Conservation (phyloP, 495 filamentous ascomycete genomes). For the Penicillium crystallinum region DNA sequence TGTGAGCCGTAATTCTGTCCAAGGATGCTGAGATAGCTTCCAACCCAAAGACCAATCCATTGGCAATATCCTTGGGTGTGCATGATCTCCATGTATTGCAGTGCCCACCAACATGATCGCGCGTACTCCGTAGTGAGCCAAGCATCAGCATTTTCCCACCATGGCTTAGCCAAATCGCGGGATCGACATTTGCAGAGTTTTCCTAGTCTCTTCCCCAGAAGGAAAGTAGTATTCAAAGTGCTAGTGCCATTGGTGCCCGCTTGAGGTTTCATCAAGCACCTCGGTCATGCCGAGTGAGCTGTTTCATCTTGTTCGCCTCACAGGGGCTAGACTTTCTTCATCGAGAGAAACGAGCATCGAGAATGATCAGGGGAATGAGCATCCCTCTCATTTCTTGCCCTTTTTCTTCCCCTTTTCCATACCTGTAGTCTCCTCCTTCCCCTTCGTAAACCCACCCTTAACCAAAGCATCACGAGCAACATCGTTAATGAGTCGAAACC, state of each 20-base stretch:
- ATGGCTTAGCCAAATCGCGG: neutral
- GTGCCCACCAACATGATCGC: too few relatives aligned
- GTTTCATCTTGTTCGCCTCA: neutral
- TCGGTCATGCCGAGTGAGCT: neutral
- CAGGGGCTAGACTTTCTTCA: neutral
- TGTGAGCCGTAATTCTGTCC: neutral
- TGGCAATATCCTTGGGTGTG: neutral
- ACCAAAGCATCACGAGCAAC: conserved; percentile 82
- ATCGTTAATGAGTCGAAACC: conserved; percentile 84
- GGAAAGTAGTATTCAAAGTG: neutral
- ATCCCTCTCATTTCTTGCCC: conserved; percentile 48
- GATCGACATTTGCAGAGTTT: neutral
- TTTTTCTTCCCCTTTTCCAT: conserved; percentile 53
- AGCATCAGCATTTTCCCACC: neutral
- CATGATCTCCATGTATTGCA: neutral
- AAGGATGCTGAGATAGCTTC: neutral
- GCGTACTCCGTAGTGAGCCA: neutral
- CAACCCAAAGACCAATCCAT: neutral
- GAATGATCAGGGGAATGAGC: neutral
- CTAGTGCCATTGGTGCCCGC: conserved; percentile 1
- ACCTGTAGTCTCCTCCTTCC: conserved; percentile 30
- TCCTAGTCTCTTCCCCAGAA: neutral
- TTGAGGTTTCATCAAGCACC: conserved; percentile 6
- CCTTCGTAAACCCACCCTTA: conserved; percentile 60
- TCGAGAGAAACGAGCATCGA: neutral